Evolutionary conservation across 2,329 filamentous ascomycete species (phyloP).

Genomic region (Hortaea sp.): DNA sequence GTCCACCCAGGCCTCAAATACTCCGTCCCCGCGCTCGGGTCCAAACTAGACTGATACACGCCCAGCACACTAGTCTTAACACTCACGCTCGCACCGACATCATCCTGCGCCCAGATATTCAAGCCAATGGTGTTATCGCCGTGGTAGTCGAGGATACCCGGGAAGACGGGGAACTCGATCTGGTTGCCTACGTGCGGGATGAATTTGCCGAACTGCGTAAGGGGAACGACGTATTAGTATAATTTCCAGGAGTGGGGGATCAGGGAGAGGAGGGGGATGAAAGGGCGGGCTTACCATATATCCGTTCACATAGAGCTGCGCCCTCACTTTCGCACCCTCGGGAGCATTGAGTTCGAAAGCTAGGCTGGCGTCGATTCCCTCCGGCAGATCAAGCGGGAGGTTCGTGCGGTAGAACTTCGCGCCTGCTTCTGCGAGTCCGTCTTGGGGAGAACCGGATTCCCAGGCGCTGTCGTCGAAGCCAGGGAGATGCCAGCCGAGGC

Average conservation of each 20-base stretch:
- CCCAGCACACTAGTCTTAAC: conserved; percentile 8
- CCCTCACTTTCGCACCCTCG: conserved; percentile 36
- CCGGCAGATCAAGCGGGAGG: conserved; percentile 41
- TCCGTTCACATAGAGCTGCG: conserved; percentile 52
- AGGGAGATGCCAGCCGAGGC: conserved; percentile 50
- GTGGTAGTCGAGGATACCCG: conserved; percentile 45
- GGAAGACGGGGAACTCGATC: conserved; percentile 50
- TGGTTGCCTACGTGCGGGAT: conserved; percentile 52
- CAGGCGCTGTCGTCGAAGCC: conserved; percentile 43
- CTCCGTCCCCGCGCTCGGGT: conserved; percentile 38
- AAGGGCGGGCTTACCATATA: conserved; percentile 28
- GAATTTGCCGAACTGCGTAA: conserved; percentile 47
- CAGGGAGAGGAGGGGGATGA: background rate
- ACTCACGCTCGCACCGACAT: conserved; percentile 31
- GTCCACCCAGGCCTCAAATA: conserved; percentile 45
- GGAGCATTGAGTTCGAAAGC: conserved; percentile 44
- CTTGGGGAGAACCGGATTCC: conserved; percentile 26
- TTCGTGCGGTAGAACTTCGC: conserved; percentile 47
- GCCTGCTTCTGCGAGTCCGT: conserved; percentile 40
- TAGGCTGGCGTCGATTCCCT: conserved; percentile 44
- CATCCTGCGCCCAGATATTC: conserved; percentile 49
- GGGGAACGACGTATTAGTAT: background rate
- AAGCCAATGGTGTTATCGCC: conserved; percentile 49
- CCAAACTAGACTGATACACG: conserved; percentile 38
- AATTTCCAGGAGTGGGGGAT: background rate